Conservation (phyloP, 2,329 filamentous ascomycete species). For the Penicillium paneum region DNA sequence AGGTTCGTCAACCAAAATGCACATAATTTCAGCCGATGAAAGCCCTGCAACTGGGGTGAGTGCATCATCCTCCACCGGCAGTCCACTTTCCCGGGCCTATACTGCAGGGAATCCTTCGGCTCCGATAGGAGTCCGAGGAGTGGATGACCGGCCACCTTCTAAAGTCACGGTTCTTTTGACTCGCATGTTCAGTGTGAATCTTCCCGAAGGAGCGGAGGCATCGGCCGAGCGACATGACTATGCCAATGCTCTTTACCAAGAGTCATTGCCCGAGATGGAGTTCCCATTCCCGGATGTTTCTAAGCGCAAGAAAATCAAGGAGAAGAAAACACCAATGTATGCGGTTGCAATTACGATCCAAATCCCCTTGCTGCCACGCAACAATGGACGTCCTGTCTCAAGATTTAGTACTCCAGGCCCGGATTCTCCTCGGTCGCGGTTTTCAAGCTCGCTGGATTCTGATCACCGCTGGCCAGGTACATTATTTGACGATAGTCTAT, state of each 20-base stretch:
- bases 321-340: constrained; percentile 57
- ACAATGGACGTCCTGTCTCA: constrained; percentile 34
- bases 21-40: constrained; percentile 50
- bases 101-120: constrained; percentile 38
- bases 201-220: constrained; percentile 46
- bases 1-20: constrained; percentile 60
- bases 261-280: constrained; percentile 34
- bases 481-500: constrained; percentile 41
- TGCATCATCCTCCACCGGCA: constrained; percentile 31
- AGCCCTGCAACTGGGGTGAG: constrained; percentile 26
- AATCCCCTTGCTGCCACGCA: constrained; percentile 45
- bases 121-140: constrained; percentile 22
- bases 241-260: constrained; percentile 31
- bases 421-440: constrained; percentile 32
- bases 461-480: constrained; percentile 38
- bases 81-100: constrained; percentile 38
- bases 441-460: constrained; percentile 44
- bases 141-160: constrained; percentile 40
- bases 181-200: constrained; percentile 57
- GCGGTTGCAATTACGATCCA: constrained; percentile 57
- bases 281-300: constrained; percentile 39
- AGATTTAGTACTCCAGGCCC: constrained; percentile 34
- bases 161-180: constrained; percentile 56
- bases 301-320: constrained; percentile 48
- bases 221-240: constrained; percentile 35